phyloP scores from a whole-genome alignment of 495 filamentous ascomycete species.

The Tricharina praecox region DNA sequence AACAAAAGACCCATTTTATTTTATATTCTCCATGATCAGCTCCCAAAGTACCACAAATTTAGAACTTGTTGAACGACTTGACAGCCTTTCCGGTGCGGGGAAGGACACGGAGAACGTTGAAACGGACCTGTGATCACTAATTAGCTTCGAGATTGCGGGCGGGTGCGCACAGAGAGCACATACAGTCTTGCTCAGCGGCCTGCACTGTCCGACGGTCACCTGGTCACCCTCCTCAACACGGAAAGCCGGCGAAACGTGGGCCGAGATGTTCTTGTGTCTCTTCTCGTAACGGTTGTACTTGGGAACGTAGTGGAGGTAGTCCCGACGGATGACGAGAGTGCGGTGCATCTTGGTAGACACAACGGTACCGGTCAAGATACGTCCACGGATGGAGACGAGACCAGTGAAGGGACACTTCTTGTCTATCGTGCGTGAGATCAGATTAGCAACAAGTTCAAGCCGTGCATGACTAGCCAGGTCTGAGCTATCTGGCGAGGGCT shows the following conservation, averaged over 20 bases:
- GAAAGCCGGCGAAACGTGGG: conserved; percentile 97
- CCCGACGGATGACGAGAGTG: conserved; percentile 95
- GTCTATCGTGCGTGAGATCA: conserved; percentile 41
- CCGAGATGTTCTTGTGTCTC: conserved; percentile 97
- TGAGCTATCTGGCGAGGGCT: too few species aligned
- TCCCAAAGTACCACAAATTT: conserved; percentile 27
- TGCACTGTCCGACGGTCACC: conserved; percentile 97
- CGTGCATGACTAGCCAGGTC: too few species aligned
- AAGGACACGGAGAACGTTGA: conserved; percentile 96
- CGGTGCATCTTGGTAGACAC: conserved; percentile 99
- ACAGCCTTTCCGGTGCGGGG: conserved; percentile 90
- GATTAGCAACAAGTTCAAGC: conserved; percentile 9
- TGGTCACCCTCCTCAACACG: conserved; percentile 98
- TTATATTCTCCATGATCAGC: conserved; percentile 7
- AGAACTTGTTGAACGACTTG: conserved; percentile 98
- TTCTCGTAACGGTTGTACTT: conserved; percentile 99
- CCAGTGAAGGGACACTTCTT: conserved; percentile 99
- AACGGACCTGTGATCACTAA: conserved; percentile 56
- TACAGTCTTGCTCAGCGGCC: conserved; percentile 97
- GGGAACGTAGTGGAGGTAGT: conserved; percentile 98
- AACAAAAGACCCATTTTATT: conserved; percentile 6
- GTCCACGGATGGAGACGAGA: conserved; percentile 92
- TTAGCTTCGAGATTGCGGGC: neutral
- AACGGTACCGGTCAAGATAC: conserved; percentile 97
- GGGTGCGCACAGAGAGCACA: conserved; percentile 27